These are phyloP conservation scores for Ampelocalamus luodianensis DNA, from an alignment of 176 grass and related monocot species.

Conservation along the genomic window DNA sequence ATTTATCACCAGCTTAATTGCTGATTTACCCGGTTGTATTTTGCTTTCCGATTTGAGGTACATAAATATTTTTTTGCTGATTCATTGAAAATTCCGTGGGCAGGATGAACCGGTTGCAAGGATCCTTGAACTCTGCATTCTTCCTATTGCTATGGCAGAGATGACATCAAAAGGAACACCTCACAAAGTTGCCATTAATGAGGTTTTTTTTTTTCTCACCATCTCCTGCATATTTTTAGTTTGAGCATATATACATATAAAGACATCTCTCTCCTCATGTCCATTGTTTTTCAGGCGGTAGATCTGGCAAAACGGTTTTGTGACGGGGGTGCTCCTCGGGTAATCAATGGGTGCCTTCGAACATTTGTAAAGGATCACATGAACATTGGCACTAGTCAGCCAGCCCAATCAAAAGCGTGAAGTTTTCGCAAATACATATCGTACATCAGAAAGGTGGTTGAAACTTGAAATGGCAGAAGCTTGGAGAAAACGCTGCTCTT, in stretches of 20 bases:
- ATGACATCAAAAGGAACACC: constrained; percentile 83
- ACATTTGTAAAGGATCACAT: constrained; percentile 73
- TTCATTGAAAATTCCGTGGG: constrained; percentile 1
- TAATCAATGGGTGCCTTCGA: constrained; percentile 95
- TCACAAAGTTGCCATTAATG: constrained; percentile 93
- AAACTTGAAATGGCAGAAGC: constrained; percentile 2
- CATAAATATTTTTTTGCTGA: neutral
- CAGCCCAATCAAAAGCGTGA: constrained; percentile 48
- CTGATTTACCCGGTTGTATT: neutral
- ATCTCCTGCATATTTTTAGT: neutral
- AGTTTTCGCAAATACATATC: constrained; percentile 17
- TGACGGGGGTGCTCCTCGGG: constrained; percentile 77
- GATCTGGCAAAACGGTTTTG: constrained; percentile 96
- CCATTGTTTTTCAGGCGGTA: constrained; percentile 62
- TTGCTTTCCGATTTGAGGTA: neutral
- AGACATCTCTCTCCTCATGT: neutral
- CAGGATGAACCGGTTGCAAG: constrained; percentile 86
- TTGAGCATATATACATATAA: neutral
- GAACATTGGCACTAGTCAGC: constrained; percentile 16
- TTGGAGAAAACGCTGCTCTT: constrained; percentile 3
- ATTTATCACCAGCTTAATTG: constrained; percentile 1
- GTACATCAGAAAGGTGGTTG: neutral
- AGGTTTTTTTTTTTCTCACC: constrained; percentile 49
- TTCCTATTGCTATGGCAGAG: constrained; percentile 98
- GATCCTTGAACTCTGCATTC: constrained; percentile 94